These are phyloP conservation scores for Aurifilum marmelostoma DNA, from an alignment of 2,329 filamentous ascomycete genomes.

Conservation along the genomic window DNA sequence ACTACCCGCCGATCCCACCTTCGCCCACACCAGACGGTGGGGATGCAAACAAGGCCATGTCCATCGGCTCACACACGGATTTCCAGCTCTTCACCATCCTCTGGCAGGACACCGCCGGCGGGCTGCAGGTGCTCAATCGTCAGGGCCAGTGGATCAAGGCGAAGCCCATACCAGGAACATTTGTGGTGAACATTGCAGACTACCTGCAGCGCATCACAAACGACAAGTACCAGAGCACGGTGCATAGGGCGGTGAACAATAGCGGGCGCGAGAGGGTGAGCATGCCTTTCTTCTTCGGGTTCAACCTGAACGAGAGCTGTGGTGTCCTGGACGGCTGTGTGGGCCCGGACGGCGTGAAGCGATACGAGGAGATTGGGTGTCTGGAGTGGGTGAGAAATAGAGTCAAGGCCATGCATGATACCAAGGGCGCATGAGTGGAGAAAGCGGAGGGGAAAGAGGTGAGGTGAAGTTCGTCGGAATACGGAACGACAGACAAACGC, in stretches of 20 bases:
- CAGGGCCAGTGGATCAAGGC: conserved; percentile 48
- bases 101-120: conserved; percentile 47
- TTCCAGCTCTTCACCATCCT: conserved; percentile 56
- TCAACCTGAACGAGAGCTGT: conserved; percentile 45
- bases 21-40: conserved; percentile 26
- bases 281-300: conserved; percentile 53
- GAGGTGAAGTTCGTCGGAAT: too few species aligned
- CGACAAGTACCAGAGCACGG: conserved; percentile 50
- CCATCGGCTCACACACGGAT: conserved; percentile 57
- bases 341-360: conserved; percentile 38
- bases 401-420: conserved; percentile 40
- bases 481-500: neutral
- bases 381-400: conserved; percentile 44
- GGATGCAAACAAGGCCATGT: conserved; percentile 36
- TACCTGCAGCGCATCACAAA: conserved; percentile 56
- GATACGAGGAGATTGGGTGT: conserved; percentile 46
- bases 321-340: conserved; percentile 45
- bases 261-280: conserved; percentile 45
- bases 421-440: conserved; percentile 12
- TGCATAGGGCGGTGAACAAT: conserved; percentile 52
- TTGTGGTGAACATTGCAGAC: conserved; percentile 58
- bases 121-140: conserved; percentile 47
- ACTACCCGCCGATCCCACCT: conserved; percentile 39
- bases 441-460: too few species aligned
- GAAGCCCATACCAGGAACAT: conserved; percentile 43